Conservation (phyloP, 176 grass and related monocot genomes). For the Elymus sibiricus region DNA sequence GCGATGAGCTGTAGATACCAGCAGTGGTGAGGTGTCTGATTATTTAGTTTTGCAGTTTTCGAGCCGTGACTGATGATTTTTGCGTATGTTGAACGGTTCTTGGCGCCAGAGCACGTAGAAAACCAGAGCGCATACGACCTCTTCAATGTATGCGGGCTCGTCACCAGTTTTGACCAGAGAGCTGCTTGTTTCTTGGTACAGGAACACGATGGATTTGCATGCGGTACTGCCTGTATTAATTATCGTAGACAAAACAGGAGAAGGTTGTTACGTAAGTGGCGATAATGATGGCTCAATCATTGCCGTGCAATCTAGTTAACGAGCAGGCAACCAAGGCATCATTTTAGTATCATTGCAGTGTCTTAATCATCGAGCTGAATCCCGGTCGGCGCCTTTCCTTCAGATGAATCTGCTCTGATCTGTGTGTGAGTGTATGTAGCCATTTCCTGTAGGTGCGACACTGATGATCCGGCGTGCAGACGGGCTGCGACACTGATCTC, state of each 20-base stretch:
- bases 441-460: not conserved
- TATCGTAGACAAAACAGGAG: not conserved
- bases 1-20: not conserved
- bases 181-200: not conserved
- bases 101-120: no score
- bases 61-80: not conserved
- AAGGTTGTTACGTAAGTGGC: not conserved
- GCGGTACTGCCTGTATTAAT: not conserved
- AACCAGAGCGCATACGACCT: not conserved
- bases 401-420: not conserved
- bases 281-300: constrained; percentile 11
- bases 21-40: no score
- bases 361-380: not conserved
- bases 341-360: not conserved
- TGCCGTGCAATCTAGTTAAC: not conserved
- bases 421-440: not conserved
- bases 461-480: not conserved
- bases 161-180: not conserved
- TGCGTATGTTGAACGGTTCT: not conserved
- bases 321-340: not conserved
- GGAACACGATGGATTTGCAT: not conserved
- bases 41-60: no score
- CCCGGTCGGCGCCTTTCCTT: not conserved
- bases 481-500: no score
- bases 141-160: not conserved